These are phyloP conservation scores for Butyriboletus loyo DNA, from an alignment of 768 basidiomycete species.

Conservation along the genomic window DNA sequence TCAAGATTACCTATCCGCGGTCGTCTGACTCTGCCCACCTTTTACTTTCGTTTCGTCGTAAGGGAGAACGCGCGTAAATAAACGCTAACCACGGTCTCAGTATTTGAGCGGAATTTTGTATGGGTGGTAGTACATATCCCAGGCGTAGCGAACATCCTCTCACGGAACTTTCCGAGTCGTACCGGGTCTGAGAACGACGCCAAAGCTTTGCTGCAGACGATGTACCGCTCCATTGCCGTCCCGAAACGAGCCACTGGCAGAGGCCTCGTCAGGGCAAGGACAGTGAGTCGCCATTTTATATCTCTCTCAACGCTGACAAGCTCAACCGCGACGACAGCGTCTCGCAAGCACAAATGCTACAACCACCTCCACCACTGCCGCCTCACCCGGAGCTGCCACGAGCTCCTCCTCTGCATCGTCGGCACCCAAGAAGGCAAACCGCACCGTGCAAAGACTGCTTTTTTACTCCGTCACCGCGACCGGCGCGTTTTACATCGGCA, in stretches of 20 bases:
- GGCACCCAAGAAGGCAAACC: slow-evolving; percentile 50
- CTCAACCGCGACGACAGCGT: slow-evolving; percentile 40
- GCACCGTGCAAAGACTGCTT: slow-evolving; percentile 56
- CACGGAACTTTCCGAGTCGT: slow-evolving; percentile 2
- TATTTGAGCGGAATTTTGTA: too few relatives aligned
- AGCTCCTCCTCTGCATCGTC: slow-evolving; percentile 14
- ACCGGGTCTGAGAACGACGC: not conserved
- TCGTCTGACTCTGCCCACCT: too few relatives aligned
- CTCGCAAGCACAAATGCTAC: slow-evolving; percentile 56
- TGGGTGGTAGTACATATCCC: too few relatives aligned
- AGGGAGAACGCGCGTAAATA: too few relatives aligned
- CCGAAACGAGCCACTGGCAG: slow-evolving; percentile 49
- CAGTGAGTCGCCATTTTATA: slow-evolving; percentile 39
- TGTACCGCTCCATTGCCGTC: slow-evolving; percentile 57
- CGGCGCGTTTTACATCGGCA: slow-evolving; percentile 79
- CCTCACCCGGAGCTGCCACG: slow-evolving; percentile 19
- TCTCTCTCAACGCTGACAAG: too few relatives aligned
- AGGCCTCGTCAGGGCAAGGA: slow-evolving; percentile 50
- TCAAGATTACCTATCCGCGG: too few relatives aligned
- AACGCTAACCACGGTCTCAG: too few relatives aligned
- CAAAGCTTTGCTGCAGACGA: slow-evolving; percentile 17
- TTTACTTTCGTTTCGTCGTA: too few relatives aligned
- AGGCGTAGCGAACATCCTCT: too few relatives aligned
- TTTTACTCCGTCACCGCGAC: slow-evolving; percentile 65
- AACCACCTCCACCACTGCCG: slow-evolving; percentile 38